A percentile compares a stretch with the other conserved stretches of the same genome.
These are phyloP conservation scores for Diaporthe vaccinii DNA, from an alignment of 2,329 filamentous ascomycete species.

Conservation along the genomic window DNA sequence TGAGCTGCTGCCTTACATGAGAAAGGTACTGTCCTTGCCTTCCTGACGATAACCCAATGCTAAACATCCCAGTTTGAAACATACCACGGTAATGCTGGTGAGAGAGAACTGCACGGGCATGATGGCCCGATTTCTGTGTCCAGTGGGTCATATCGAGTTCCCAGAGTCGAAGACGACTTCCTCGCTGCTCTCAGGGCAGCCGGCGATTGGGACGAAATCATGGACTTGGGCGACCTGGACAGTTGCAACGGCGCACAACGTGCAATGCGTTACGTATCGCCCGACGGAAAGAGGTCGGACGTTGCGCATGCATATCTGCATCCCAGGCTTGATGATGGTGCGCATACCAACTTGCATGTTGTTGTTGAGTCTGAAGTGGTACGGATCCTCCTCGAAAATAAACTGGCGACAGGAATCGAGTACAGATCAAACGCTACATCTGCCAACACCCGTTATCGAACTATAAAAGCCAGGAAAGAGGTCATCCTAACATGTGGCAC, in stretches of 20 bases:
- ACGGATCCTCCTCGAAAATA: background rate
- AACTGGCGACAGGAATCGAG: background rate
- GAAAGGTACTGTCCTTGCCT: constrained; percentile 54
- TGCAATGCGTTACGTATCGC: background rate
- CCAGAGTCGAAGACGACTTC: constrained; percentile 57
- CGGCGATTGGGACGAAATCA: background rate
- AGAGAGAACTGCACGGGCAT: constrained; percentile 62
- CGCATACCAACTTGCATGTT: background rate
- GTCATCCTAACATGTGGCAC: background rate
- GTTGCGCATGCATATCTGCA: background rate
- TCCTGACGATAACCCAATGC: background rate
- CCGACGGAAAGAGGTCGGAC: background rate
- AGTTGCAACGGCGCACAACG: background rate
- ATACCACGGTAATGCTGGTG: constrained; percentile 56
- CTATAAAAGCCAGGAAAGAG: background rate
- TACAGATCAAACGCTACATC: background rate
- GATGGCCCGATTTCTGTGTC: constrained; percentile 61
- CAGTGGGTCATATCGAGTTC: constrained; percentile 58
- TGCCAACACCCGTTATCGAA: background rate
- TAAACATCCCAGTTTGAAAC: constrained; percentile 58
- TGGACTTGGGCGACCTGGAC: background rate
- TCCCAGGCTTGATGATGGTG: background rate
- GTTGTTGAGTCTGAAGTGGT: background rate
- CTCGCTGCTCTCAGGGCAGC: background rate
- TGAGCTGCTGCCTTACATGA: constrained; percentile 61